Evolutionary conservation across 2,329 filamentous ascomycete species (phyloP).

Genomic region (Cordyceps javanica): DNA sequence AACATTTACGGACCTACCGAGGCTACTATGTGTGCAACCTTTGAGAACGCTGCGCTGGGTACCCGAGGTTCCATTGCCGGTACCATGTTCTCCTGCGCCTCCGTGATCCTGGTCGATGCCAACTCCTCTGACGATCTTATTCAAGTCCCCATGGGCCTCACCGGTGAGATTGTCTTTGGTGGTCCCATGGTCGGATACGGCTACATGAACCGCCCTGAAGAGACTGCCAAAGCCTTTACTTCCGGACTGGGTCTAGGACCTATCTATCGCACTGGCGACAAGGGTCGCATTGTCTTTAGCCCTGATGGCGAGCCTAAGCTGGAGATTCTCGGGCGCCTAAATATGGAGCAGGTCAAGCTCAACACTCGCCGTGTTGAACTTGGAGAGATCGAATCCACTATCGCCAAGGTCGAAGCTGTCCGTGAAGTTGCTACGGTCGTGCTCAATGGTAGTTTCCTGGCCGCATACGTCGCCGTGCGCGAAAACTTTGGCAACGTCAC

Average conservation of each 20-base stretch:
- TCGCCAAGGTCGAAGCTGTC: conserved; percentile 18
- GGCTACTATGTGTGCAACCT: conserved; percentile 11
- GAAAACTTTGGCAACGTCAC: neutral
- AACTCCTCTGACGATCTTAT: conserved; percentile 4
- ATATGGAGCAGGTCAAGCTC: conserved; percentile 13
- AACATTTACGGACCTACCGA: conserved; percentile 13
- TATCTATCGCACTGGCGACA: conserved; percentile 11
- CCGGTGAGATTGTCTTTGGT: conserved; percentile 22
- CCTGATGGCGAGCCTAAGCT: conserved; percentile 7
- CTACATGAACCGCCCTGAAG: conserved; percentile 12
- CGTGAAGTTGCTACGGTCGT: conserved; percentile 43
- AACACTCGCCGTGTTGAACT: conserved; percentile 11
- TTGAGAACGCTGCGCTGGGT: conserved; percentile 1
- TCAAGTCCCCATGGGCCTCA: conserved; percentile 8
- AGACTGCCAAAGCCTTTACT: conserved; percentile 8
- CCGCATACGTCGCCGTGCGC: conserved; percentile 8
- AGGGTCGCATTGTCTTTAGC: conserved; percentile 9
- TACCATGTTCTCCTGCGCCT: conserved; percentile 5
- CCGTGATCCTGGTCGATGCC: conserved; percentile 9
- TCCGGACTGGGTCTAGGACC: neutral
- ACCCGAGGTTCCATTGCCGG: conserved; percentile 11
- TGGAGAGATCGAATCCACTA: conserved; percentile 7
- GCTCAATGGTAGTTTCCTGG: conserved; percentile 18
- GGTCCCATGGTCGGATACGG: conserved; percentile 13
- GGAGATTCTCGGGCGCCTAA: conserved; percentile 10